Percentiles rank a stretch among this genome's conserved stretches.
phyloP scores from a whole-genome alignment of 768 basidiomycete species.

The Daedalea quercina region DNA sequence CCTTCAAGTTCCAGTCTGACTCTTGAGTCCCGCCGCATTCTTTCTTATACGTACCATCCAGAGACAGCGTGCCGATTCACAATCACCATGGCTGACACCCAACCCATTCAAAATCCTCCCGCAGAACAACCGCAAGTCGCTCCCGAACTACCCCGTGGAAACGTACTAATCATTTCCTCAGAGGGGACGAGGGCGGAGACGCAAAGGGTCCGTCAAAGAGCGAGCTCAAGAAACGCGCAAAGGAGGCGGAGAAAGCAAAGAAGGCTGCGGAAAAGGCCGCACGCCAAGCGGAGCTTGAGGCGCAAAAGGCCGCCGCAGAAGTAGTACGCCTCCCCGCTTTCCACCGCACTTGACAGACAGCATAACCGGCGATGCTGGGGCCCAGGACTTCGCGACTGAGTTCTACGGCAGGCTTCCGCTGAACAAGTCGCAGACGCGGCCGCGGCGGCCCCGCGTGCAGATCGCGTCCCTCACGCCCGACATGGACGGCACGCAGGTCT shows the following conservation, averaged over 20 bases:
- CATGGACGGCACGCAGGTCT: conserved; percentile 66
- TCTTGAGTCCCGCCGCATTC: conserved; percentile 1
- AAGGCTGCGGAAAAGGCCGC: conserved; percentile 85
- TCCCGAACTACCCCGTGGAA: background rate
- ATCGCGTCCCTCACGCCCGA: conserved; percentile 57
- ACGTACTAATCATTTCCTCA: background rate
- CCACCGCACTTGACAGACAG: background rate
- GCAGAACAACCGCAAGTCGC: conserved; percentile 12
- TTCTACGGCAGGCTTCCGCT: conserved; percentile 87
- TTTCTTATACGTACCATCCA: background rate
- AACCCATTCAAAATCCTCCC: conserved; percentile 9
- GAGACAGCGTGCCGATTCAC: background rate
- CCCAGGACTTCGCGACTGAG: conserved; percentile 66
- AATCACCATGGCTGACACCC: conserved; percentile 18
- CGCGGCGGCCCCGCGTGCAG: conserved; percentile 50
- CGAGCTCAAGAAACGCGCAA: conserved; percentile 87
- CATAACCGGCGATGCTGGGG: too few species aligned
- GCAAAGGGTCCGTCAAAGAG: conserved; percentile 70
- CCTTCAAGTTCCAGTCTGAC: conserved; percentile 6
- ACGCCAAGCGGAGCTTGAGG: conserved; percentile 67
- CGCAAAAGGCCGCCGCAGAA: conserved; percentile 59
- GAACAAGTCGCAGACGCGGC: conserved; percentile 84
- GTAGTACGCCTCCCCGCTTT: conserved; percentile 34
- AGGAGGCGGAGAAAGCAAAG: conserved; percentile 85
- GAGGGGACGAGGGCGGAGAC: conserved; percentile 17